Percentiles rank a stretch among this genome's conserved stretches.
Evolutionary conservation across 768 basidiomycete genomes (phyloP).

Genomic region (Amyloporia xantha): DNA sequence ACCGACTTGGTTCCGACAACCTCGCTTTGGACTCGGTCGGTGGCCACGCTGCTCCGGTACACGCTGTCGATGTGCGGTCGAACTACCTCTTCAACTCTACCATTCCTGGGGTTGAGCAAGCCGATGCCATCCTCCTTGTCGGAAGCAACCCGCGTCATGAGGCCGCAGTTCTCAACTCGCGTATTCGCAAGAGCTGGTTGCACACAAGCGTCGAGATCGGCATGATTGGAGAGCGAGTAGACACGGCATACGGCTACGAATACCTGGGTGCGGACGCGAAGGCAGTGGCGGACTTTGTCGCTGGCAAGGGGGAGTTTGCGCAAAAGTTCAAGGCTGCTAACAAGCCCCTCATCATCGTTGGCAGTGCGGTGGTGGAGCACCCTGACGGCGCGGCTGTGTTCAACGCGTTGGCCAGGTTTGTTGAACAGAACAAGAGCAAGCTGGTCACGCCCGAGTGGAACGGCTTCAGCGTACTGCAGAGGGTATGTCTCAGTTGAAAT

Average conservation of each 20-base stretch:
- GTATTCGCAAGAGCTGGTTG: conserved; percentile 92
- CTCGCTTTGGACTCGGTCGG: conserved; percentile 69
- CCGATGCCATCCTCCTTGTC: conserved; percentile 88
- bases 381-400: conserved; percentile 75
- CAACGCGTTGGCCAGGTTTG: conserved; percentile 71
- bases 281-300: conserved; percentile 69
- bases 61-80: conserved; percentile 85
- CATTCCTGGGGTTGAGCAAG: conserved; percentile 84
- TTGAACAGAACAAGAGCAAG: conserved; percentile 65
- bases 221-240: conserved; percentile 83
- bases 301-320: conserved; percentile 75
- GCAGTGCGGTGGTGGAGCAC: conserved; percentile 81
- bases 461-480: conserved; percentile 87
- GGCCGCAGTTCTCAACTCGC: conserved; percentile 94
- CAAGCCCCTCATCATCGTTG: conserved; percentile 89
- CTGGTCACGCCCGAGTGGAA: conserved; percentile 91
- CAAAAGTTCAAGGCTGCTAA: conserved; percentile 85
- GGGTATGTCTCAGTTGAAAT: conserved; percentile 46
- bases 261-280: conserved; percentile 76
- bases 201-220: conserved; percentile 83
- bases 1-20: conserved; percentile 94
- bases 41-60: conserved; percentile 62
- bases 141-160: conserved; percentile 98
- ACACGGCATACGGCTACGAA: conserved; percentile 90
- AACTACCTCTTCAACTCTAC: conserved; percentile 96